Base-by-base conservation (phyloP, 2,329 filamentous ascomycete genomes). In the Ophiostoma himal-ulmi region DNA sequence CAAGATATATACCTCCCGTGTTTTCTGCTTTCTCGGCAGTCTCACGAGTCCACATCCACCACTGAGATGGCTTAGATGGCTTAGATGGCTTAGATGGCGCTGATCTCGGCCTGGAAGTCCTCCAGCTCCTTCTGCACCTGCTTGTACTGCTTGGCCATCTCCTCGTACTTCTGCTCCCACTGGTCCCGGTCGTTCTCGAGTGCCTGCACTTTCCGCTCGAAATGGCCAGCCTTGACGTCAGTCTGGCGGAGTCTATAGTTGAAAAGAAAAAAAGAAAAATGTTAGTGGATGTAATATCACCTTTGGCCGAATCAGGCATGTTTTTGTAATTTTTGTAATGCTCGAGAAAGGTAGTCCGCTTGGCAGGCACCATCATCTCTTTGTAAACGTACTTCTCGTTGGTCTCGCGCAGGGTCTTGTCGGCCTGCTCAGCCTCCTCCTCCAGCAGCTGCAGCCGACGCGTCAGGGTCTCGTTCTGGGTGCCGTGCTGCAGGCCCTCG, bases 211-310 rank as follows among this genome's bases (percentile, higher is more conserved):
- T 98, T 98, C 83, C 95, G 95, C 86, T 99, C 95, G 83, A 94
- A 98, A 85, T 99, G 94, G 78, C 94, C 95, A 78, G 94, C 94
- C 87, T 98, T 98, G 84, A 98, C 93, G 81, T 99, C 95, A 83
- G 95, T 97, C 85, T 97, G 94, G 81, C 95, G 94, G 79, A 98
- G 92, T 85, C 95, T 99, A 76, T 60, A 48, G 17, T 30, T 26
- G 72, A 71, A 71, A 73, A n/a, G 54, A 48, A 36, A 36, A 69
- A 75, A 69, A 71, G 68, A 70, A 14, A 68, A 20, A 34, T 34
- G 67, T 57, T 22, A 60, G 14, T 30, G 30, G 30, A 30, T 3
- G 3, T 30, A 30, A 30, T 22, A 69, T 72, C 70, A 74, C 72
- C 70, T 71, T 70, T 71, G 41, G 69, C 41, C 26, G 70, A 73